Conservation (phyloP, 148 eudicot genomes). For the Rhododendron simsii region DNA sequence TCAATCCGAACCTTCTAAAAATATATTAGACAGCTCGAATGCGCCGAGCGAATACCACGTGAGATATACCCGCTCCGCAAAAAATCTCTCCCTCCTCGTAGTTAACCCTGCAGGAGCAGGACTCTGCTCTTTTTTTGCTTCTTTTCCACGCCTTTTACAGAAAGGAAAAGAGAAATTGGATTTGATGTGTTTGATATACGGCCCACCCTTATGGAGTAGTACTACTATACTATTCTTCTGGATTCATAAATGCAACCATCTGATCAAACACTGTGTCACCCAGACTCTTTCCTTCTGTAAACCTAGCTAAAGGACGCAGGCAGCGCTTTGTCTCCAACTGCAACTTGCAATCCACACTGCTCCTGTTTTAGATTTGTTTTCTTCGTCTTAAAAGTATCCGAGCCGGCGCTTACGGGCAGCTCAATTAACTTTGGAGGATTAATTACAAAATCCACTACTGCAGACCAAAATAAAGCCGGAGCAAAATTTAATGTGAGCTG, state of each 20-base stretch:
- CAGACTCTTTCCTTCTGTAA: background rate
- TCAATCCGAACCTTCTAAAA: too few species aligned
- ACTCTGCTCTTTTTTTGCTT: background rate
- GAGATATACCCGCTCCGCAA: background rate
- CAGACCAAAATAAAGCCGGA: too few species aligned
- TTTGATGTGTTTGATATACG: background rate
- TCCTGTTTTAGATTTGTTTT: too few species aligned
- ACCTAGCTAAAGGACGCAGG: background rate
- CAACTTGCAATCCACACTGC: too few species aligned
- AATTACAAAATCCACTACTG: too few species aligned
- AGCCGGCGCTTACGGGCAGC: too few species aligned
- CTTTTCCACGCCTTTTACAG: background rate
- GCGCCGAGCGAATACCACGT: too few species aligned
- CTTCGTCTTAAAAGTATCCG: too few species aligned
- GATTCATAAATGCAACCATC: background rate
- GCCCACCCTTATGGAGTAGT: background rate
- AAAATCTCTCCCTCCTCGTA: background rate
- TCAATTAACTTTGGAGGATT: too few species aligned
- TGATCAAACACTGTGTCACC: background rate
- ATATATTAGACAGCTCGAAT: too few species aligned
- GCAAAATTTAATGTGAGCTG: too few species aligned
- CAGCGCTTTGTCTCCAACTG: background rate
- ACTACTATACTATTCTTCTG: background rate
- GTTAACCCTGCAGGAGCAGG: background rate
- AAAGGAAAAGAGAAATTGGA: background rate